Evolutionary conservation across 495 filamentous ascomycete species (phyloP).

Genomic region (Aspergillus diversus): DNA sequence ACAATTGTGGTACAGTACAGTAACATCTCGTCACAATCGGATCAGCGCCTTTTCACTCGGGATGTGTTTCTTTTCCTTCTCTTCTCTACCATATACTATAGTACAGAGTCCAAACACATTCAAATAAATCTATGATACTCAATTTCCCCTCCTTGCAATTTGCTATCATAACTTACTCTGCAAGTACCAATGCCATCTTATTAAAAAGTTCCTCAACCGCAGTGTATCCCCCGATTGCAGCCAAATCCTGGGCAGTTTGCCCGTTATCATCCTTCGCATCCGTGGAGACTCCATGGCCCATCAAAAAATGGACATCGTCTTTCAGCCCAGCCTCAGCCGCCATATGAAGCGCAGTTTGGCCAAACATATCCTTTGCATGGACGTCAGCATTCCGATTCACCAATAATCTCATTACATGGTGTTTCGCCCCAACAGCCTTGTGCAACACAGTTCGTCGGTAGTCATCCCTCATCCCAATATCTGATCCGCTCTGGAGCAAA

Average conservation of each 20-base stretch:
- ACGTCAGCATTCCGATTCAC: conserved; percentile 30
- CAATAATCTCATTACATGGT: conserved; percentile 33
- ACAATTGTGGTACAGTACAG: background rate
- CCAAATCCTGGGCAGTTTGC: conserved; percentile 29
- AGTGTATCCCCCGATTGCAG: conserved; percentile 16
- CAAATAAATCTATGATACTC: background rate
- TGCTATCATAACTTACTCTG: conserved; percentile 12
- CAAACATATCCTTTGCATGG: conserved; percentile 31
- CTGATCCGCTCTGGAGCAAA: conserved; percentile 40
- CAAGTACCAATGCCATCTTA: conserved; percentile 22
- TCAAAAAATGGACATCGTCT: conserved; percentile 31
- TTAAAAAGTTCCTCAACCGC: conserved; percentile 24
- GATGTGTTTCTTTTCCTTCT: background rate
- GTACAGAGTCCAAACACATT: background rate
- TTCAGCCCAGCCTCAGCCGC: conserved; percentile 31
- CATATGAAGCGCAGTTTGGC: conserved; percentile 39
- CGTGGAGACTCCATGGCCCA: conserved; percentile 27
- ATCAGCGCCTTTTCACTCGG: background rate
- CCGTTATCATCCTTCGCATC: conserved; percentile 30
- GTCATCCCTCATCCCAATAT: conserved; percentile 33
- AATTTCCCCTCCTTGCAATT: background rate
- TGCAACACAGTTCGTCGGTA: conserved; percentile 27
- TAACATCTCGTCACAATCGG: background rate
- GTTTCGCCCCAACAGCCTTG: conserved; percentile 31
- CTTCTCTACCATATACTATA: background rate